Conservation (phyloP, 345 rosid species). For the Eucalyptus cloeziana region DNA sequence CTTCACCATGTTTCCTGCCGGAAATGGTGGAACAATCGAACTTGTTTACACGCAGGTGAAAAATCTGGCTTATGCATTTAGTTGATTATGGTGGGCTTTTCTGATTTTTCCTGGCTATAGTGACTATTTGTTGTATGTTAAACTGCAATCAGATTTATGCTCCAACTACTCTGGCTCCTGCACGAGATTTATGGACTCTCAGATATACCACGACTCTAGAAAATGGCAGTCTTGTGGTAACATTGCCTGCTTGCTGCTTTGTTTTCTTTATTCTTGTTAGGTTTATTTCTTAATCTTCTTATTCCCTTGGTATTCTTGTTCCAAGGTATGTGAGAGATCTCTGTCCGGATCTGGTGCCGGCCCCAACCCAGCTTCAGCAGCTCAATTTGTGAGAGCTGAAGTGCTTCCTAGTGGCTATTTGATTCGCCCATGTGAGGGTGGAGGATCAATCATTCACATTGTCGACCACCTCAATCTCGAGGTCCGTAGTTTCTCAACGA, state of each 20-base stretch:
- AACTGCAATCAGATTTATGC: conserved; percentile 63
- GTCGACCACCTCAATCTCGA: conserved; percentile 95
- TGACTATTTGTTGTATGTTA: not conserved
- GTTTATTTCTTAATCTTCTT: not conserved
- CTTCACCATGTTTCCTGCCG: conserved; percentile 91
- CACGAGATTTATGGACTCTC: conserved; percentile 97
- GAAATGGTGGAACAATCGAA: conserved; percentile 92
- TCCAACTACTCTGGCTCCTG: conserved; percentile 97
- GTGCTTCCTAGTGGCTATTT: conserved; percentile 94
- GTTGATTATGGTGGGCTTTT: not conserved
- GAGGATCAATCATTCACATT: conserved; percentile 95
- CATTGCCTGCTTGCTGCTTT: not conserved
- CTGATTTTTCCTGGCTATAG: not conserved
- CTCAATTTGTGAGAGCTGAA: conserved; percentile 96
- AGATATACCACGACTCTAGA: conserved; percentile 89
- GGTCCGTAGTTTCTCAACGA: conserved; percentile 16
- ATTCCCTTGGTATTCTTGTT: not conserved
- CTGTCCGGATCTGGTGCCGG: conserved; percentile 96
- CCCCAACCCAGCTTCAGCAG: conserved; percentile 59
- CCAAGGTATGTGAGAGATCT: conserved; percentile 93
- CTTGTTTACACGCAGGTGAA: conserved; percentile 86
- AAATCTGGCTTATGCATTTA: not conserved
- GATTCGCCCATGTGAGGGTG: conserved; percentile 96
- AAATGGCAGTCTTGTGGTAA: conserved; percentile 99
- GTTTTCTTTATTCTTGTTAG: not conserved